Base-by-base conservation (phyloP, 495 filamentous ascomycete genomes). In the Niebla homalea region DNA sequence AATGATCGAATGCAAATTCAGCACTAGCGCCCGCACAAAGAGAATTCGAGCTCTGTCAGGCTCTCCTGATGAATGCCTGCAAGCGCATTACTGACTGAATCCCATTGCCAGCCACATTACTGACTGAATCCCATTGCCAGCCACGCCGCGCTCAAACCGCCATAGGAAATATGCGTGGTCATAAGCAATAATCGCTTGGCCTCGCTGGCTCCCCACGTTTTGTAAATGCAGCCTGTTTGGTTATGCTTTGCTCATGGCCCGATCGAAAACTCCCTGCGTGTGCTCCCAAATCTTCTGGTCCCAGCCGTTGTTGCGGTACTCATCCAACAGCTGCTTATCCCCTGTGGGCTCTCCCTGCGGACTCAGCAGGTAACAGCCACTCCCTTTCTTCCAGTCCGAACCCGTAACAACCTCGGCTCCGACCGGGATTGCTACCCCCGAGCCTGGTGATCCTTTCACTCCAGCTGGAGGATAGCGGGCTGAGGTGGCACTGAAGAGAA, bases 401-500 rank as follows among this genome's bases (percentile, higher is more conserved):
- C 61, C 64, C 11, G 50, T 57, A n/a, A 46, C 54, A 16, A 64
- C 52, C 4, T 48, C 50, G 3, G 64, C 18, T 4, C 49, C 58
- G n/a, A 59, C 57, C 4, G 29, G 49, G n/a, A 22, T 16, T 6
- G 49, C 40, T n/a, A 51, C 42, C 32, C 61, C 57, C 36, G 48
- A 36, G 32, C 35, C 35, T 29, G 38, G 48, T 8, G 32, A 26
- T 32, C 38, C 49, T 21, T 37, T 44, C 11, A 44, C 49, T 18
- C 32, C 49, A 36, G 29, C 39, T 37, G 73, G 56, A 10, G 73
- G 67, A 59, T 72, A 80, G 21, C 60, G 56, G 7, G 64, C 68
- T 46, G 67, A 73, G 4, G 77, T 81, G 3, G 72, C 66, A 12
- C 73, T 49, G 49, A 69, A 81, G 29, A 78, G 36, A 57, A 79